Conservation (phyloP, 2,329 filamentous ascomycete genomes). For the Aureobasidium sp. region DNA sequence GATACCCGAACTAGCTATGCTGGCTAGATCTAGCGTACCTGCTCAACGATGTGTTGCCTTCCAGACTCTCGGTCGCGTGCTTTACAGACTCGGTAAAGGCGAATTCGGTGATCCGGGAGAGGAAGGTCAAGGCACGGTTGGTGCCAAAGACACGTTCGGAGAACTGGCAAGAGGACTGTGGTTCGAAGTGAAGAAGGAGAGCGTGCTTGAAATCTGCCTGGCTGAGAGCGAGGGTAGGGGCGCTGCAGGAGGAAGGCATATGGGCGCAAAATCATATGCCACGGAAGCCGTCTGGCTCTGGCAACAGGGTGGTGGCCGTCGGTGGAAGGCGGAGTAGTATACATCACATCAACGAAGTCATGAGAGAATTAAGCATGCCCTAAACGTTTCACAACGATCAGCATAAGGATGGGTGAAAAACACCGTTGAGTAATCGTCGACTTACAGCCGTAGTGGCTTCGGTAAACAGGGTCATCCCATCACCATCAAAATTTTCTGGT, state of each 20-base stretch:
- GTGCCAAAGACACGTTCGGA: slow-evolving; percentile 39
- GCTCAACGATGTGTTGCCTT: slow-evolving; percentile 86
- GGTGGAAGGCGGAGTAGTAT: slow-evolving; percentile 42
- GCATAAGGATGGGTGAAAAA: neutral
- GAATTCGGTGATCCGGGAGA: slow-evolving; percentile 50
- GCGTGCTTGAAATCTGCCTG: slow-evolving; percentile 66
- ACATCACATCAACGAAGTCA: neutral
- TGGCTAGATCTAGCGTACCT: slow-evolving; percentile 73
- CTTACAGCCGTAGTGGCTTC: neutral
- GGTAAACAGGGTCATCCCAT: neutral
- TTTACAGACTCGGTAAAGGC: slow-evolving; percentile 74
- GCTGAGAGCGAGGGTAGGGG: slow-evolving; percentile 59
- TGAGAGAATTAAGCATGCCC: neutral
- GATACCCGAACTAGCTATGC: slow-evolving; percentile 70
- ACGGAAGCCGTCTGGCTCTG: slow-evolving; percentile 86
- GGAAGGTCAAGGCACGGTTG: slow-evolving; percentile 21
- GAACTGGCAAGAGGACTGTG: slow-evolving; percentile 67
- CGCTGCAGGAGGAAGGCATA: slow-evolving; percentile 52
- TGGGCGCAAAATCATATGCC: slow-evolving; percentile 75
- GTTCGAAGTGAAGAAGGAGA: slow-evolving; percentile 66
- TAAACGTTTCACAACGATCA: neutral
- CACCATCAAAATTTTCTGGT: neutral
- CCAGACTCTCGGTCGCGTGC: slow-evolving; percentile 76
- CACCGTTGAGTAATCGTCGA: neutral
- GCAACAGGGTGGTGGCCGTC: slow-evolving; percentile 58